Evolutionary conservation across 2,329 filamentous ascomycete species (phyloP), one percentile per base, ranked within the genome.

Genomic region (Lithohypha guttulata): DNA sequence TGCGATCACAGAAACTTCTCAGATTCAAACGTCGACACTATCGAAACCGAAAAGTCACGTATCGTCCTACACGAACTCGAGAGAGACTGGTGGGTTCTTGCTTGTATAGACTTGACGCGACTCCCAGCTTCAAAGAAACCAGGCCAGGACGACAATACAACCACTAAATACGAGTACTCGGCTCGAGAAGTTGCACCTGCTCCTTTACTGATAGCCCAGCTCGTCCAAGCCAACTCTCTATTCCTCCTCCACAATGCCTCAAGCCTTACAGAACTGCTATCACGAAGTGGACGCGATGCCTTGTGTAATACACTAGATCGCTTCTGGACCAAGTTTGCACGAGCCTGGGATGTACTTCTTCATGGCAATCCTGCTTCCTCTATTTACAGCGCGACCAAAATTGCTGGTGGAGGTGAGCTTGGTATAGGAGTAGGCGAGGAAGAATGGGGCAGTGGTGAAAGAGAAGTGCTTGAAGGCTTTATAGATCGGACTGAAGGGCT

Each of bases 401-500:
- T 98, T 21, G 84, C 87, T 9, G 84, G 81, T 5, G 86, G 84
- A 22, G 89, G 91, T 13, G 89, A 96, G 61, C 73, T 96, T 18
- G 91, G 91, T 11, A 75, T 95, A 31, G 91, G 91, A 0, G 91
- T 96, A 1, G 91, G 91, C 13, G 91, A 96, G 58, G 91, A 96
- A 63, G 84, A 95, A 40, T 81, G 86, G 58, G 89, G 89, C 3
- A 95, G 89, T 56, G 86, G 86, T 21, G 89, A 96, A 63, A 72
- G 89, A 52, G 89, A 93, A 52, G 89, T 96, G 0, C 66, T 98
- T 1, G 89, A 96, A 59, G 85, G 85, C n/a, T 76, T 94, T 45
- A 77, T 85, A 1, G 71, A 70, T 7, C 71, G 83, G 40, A 83
- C 84, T 17, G 80, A 91, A 36, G 91, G 91, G 1, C 68, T 98